These are phyloP conservation scores for Cudoniella acicularis DNA, from an alignment of 495 filamentous ascomycete species.

Conservation along the genomic window DNA sequence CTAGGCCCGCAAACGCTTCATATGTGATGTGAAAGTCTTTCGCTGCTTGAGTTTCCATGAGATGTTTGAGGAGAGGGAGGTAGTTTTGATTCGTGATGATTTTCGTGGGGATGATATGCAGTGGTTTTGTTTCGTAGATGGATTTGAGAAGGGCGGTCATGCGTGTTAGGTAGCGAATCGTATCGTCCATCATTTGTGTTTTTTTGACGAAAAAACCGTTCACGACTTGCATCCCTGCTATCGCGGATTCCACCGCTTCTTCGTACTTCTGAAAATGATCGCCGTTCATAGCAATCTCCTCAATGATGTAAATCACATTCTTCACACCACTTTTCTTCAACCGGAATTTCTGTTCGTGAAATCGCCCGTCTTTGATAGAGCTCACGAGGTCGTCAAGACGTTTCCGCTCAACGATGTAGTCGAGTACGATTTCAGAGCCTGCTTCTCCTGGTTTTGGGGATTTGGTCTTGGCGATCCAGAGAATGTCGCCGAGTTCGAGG, in stretches of 20 bases:
- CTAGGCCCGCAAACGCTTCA: slow-evolving; percentile 64
- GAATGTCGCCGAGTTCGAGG: slow-evolving; percentile 70
- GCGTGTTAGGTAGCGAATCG: slow-evolving; percentile 70
- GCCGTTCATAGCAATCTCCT: slow-evolving; percentile 58
- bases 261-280: slow-evolving; percentile 49
- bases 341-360: slow-evolving; percentile 84
- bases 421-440: slow-evolving; percentile 73
- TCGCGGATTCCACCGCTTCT: slow-evolving; percentile 67
- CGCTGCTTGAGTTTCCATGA: slow-evolving; percentile 42
- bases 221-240: slow-evolving; percentile 77
- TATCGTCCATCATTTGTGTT: slow-evolving; percentile 73
- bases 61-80: slow-evolving; percentile 57
- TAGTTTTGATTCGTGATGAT: slow-evolving; percentile 68
- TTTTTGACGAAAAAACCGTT: slow-evolving; percentile 80
- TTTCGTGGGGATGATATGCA: slow-evolving; percentile 60
- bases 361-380: slow-evolving; percentile 80
- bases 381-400: slow-evolving; percentile 74
- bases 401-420: slow-evolving; percentile 82
- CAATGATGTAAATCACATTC: slow-evolving; percentile 78
- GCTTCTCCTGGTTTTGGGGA: slow-evolving; percentile 55
- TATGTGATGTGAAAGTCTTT: slow-evolving; percentile 65
- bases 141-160: slow-evolving; percentile 69
- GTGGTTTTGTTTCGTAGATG: slow-evolving; percentile 54
- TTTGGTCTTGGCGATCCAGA: slow-evolving; percentile 76
- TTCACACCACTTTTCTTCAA: slow-evolving; percentile 65